Base-by-base conservation (phyloP, 2,329 filamentous ascomycete genomes). In the Talaromyces sp. region DNA sequence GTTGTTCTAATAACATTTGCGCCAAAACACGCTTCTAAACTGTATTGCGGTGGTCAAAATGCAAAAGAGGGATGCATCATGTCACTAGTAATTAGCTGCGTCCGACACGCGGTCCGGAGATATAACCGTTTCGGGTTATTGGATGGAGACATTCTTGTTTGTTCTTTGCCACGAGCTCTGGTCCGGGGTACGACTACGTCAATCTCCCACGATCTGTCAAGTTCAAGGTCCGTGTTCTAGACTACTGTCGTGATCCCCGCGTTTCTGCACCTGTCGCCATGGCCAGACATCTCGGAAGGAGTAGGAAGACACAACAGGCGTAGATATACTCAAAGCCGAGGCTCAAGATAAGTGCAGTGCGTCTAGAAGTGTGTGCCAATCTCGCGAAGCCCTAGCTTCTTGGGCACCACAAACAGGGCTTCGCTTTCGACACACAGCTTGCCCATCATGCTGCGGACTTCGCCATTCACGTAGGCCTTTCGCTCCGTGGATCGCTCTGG, bases 371-470 rank as follows among this genome's bases (percentile, higher is more conserved):
- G 66, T 58, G 79, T 71, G 11, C 72, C 73, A 56, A 80, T 63
- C 43, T 70, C 71, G 63, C 66, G 71, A 54, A 80, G 68, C 60
- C 76, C 70, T 62, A 80, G 72, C 12, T 73, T 75, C 70, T 80
- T 81, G 5, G 83, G 83, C n/a, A 84, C 81, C 41, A 86, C 82
- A 68, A 86, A 87, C 54, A 87, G 68, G 7, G 75, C 83, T 55
- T 77, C 81, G 0, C 85, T 85, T 68, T 83, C 81, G 0, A 87
- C 85, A 66, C 80, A 85, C 10, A 85, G 70, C 32, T 72, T 74
- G 5, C 86, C 87, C n/a, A 80, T 75, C 24, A 65, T 59, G 63
- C 75, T 72, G 43, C 69, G 67, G 21, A 77, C 61, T 57, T 72
- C 68, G 5, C 70, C 75, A 12, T 56, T 69, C 50, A 75, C 70